Evolutionary conservation across 345 rosid species (phyloP).

Genomic region (Murraya paniculata): DNA sequence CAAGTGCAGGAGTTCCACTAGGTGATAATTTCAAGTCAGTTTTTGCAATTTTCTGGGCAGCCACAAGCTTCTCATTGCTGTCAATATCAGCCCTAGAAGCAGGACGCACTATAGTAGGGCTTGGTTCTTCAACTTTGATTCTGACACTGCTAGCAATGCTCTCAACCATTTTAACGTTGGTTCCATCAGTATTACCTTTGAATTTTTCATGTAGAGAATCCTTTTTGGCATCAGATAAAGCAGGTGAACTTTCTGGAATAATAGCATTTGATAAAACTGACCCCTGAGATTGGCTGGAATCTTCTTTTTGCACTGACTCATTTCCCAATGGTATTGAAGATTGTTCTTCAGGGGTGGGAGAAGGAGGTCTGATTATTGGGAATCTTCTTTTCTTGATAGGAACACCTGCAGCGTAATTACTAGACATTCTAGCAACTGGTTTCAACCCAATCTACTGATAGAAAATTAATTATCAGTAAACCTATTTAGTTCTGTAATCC

Average conservation of each 20-base stretch:
- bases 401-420: conserved; percentile 56
- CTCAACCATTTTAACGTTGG: conserved; percentile 10
- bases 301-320: conserved; percentile 20
- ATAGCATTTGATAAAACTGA: conserved; percentile 29
- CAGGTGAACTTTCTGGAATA: conserved; percentile 22
- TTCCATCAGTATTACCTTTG: conserved; percentile 11
- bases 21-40: conserved; percentile 32
- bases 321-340: conserved; percentile 18
- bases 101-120: conserved; percentile 16
- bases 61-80: conserved; percentile 22
- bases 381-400: conserved; percentile 87
- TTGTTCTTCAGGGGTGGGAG: conserved; percentile 39
- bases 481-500: conserved; percentile 8
- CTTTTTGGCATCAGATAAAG: conserved; percentile 26
- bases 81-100: conserved; percentile 27
- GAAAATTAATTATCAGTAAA: conserved; percentile 27
- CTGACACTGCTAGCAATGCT: conserved; percentile 7
- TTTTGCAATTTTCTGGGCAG: conserved; percentile 19
- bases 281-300: conserved; percentile 20
- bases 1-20: conserved; percentile 19
- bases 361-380: conserved; percentile 39
- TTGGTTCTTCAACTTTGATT: conserved; percentile 37
- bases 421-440: conserved; percentile 42
- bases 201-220: conserved; percentile 15
- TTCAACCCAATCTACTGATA: conserved; percentile 51